Conservation (phyloP, 2,329 filamentous ascomycete species). For the Myriosclerotinia curreyana region DNA sequence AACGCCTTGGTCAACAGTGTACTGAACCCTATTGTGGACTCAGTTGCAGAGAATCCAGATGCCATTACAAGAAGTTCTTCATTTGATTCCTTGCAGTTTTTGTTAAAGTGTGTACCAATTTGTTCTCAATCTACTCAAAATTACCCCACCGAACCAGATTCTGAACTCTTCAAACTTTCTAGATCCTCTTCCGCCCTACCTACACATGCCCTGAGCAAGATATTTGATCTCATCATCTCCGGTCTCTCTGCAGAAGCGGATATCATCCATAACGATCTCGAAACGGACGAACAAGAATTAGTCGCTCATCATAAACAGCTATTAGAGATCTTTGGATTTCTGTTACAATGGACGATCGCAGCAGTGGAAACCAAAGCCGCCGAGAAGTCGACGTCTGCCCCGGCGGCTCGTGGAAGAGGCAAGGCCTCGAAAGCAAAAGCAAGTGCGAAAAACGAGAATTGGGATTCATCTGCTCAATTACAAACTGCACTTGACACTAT, state of each 20-base stretch:
- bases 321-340: conserved; percentile 89
- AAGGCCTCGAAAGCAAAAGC: conserved; percentile 73
- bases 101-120: conserved; percentile 85
- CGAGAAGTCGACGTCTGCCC: conserved; percentile 75
- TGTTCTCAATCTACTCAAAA: conserved; percentile 43
- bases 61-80: conserved; percentile 73
- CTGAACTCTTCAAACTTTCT: conserved; percentile 62
- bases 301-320: conserved; percentile 85
- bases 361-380: conserved; percentile 92
- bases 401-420: conserved; percentile 68
- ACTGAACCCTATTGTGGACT: conserved; percentile 88
- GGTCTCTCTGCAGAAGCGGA: conserved; percentile 84
- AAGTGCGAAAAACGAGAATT: conserved; percentile 61
- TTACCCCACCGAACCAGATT: conserved; percentile 48
- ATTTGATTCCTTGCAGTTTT: conserved; percentile 91
- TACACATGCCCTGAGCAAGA: conserved; percentile 80
- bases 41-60: conserved; percentile 87
- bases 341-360: conserved; percentile 91
- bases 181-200: conserved; percentile 82
- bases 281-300: conserved; percentile 85
- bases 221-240: conserved; percentile 86
- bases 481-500: conserved; percentile 88
- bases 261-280: conserved; percentile 78
- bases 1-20: conserved; percentile 76
- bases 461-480: conserved; percentile 87